Evolutionary conservation across 2,329 filamentous ascomycete species (phyloP).

Genomic region (Cercospora zeae-maydis): DNA sequence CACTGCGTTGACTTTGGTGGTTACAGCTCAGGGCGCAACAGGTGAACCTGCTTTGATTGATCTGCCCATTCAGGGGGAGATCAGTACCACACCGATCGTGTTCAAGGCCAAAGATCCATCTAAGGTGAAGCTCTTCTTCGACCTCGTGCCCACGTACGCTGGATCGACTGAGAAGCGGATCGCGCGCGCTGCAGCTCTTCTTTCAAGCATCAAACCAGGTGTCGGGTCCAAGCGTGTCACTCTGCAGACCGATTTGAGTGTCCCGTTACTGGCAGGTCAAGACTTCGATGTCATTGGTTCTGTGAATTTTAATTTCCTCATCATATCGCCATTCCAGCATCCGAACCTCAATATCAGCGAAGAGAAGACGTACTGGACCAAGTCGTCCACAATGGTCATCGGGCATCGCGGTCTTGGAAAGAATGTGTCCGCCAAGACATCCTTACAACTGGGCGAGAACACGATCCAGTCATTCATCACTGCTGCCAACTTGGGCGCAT

Average conservation of each 20-base stretch:
- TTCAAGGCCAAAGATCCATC: constrained; percentile 75
- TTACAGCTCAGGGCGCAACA: constrained; percentile 77
- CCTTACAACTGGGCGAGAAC: constrained; percentile 92
- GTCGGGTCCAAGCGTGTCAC: constrained; percentile 85
- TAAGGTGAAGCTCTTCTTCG: constrained; percentile 86
- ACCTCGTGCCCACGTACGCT: constrained; percentile 92
- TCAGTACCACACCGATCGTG: constrained; percentile 86
- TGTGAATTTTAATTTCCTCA: constrained; percentile 94
- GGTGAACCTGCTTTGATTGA: constrained; percentile 89
- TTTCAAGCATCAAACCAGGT: constrained; percentile 79
- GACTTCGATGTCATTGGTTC: constrained; percentile 86
- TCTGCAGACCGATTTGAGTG: constrained; percentile 84
- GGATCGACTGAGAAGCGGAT: constrained; percentile 76
- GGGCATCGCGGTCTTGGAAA: constrained; percentile 78
- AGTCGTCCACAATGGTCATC: constrained; percentile 79
- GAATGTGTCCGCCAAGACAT: constrained; percentile 76
- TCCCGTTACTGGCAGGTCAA: constrained; percentile 81
- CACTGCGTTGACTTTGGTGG: constrained; percentile 85
- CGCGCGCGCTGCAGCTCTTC: constrained; percentile 80
- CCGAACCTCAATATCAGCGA: constrained; percentile 90
- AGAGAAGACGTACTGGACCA: constrained; percentile 94
- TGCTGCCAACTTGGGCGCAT: constrained; percentile 83
- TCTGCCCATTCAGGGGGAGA: constrained; percentile 87
- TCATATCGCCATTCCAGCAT: constrained; percentile 91
- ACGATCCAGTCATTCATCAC: constrained; percentile 94